phyloP scores from a whole-genome alignment of 2,329 filamentous ascomycete genomes.

The Tolypocladium pustulatum region DNA sequence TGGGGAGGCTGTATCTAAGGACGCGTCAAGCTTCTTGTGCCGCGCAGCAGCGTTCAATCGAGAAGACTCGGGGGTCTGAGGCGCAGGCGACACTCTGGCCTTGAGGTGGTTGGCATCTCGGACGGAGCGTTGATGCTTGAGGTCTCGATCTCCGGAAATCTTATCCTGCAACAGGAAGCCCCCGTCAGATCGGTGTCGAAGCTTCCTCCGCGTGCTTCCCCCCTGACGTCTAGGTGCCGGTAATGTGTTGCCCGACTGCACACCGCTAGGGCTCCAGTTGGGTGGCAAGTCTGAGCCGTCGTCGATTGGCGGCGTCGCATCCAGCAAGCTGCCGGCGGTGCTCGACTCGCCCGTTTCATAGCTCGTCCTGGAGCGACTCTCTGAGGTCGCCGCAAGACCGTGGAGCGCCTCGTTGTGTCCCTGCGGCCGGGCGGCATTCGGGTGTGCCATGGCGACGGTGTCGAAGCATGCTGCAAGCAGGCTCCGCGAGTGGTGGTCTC shows the following conservation, averaged over 20 bases:
- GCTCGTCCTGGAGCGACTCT: conserved; percentile 12
- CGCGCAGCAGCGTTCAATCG: neutral
- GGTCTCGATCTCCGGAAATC: conserved; percentile 21
- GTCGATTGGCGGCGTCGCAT: neutral
- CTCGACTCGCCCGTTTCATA: conserved; percentile 36
- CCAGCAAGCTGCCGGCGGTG: conserved; percentile 5
- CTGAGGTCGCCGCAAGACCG: conserved; percentile 5
- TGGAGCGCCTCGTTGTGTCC: conserved; percentile 1
- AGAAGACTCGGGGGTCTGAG: conserved; percentile 1
- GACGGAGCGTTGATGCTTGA: conserved; percentile 17
- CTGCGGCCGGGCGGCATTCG: conserved; percentile 7
- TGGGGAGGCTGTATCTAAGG: neutral
- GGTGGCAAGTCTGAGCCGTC: neutral
- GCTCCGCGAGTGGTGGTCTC: neutral
- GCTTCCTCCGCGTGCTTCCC: conserved; percentile 18
- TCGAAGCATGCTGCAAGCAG: conserved; percentile 9
- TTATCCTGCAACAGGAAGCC: conserved; percentile 41
- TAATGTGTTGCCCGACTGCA: neutral
- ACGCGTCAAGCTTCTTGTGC: neutral
- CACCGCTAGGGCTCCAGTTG: neutral
- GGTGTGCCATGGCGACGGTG: conserved; percentile 10
- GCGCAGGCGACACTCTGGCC: conserved; percentile 7
- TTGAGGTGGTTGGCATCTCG: conserved; percentile 12
- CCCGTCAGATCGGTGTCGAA: conserved; percentile 35
- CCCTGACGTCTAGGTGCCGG: conserved; percentile 10